phyloP scores from a whole-genome alignment of 768 basidiomycete species.

The Suillus placidus region DNA sequence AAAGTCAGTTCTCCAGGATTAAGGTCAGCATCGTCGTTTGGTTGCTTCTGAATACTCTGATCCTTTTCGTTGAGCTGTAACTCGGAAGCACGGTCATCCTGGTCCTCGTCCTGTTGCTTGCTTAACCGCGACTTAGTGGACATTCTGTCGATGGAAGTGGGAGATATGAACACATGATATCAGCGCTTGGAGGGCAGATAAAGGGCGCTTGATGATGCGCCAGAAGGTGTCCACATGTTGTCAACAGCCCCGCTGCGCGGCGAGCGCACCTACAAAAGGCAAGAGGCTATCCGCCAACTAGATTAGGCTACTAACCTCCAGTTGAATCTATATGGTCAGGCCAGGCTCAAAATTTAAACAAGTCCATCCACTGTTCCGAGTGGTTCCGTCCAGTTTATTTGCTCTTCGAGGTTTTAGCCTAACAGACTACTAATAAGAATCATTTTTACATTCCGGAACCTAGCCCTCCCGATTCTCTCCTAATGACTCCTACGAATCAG shows the following conservation, averaged over 20 bases:
- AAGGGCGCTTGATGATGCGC: background rate
- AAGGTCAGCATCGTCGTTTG: constrained; percentile 22
- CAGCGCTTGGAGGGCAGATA: background rate
- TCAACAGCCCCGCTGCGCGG: background rate
- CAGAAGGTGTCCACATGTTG: background rate
- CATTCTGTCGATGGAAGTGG: constrained; percentile 13
- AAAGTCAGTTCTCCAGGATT: constrained; percentile 50
- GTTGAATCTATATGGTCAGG: background rate
- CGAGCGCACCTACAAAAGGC: background rate
- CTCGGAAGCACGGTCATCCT: constrained; percentile 1
- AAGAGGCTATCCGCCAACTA: background rate
- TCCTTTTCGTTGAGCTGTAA: constrained; percentile 9
- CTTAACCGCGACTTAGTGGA: constrained; percentile 7
- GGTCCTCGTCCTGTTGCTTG: constrained; percentile 1
- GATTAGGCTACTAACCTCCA: background rate
- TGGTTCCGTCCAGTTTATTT: background rate
- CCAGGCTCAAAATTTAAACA: background rate
- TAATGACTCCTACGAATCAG: background rate
- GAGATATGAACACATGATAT: too few species aligned
- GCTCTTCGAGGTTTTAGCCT: background rate
- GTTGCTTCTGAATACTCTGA: background rate
- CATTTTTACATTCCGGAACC: background rate
- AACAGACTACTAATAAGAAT: background rate
- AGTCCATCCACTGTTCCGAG: too few species aligned
- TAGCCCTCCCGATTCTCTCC: background rate